Percentiles rank a stretch among this genome's conserved stretches.
phyloP scores from a whole-genome alignment of 176 grass and related monocot species.

The Oryza longistaminata region DNA sequence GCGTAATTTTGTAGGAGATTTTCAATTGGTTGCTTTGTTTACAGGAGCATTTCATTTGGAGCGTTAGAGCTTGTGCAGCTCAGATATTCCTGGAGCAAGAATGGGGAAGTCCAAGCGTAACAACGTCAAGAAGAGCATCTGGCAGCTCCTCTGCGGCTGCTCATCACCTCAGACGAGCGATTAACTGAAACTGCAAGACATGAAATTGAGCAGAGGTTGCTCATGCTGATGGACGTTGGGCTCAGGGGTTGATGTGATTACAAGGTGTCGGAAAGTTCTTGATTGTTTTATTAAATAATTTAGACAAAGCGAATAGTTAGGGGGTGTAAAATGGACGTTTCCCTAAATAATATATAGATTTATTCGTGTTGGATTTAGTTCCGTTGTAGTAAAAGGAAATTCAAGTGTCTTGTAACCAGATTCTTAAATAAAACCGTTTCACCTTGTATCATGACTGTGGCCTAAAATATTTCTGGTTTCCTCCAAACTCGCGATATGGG shows the following conservation, averaged over 20 bases:
- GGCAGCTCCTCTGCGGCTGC: slow-evolving; percentile 39
- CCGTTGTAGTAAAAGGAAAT: not conserved
- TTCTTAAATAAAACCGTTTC: not conserved
- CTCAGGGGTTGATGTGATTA: not conserved
- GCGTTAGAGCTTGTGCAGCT: not conserved
- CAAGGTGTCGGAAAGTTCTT: not conserved
- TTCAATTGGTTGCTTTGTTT: not conserved
- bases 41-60: not conserved
- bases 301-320: too few species aligned
- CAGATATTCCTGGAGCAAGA: not conserved
- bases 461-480: not conserved
- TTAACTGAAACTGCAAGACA: not conserved
- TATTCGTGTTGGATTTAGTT: not conserved
- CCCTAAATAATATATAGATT: not conserved
- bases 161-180: slow-evolving; percentile 1
- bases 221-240: not conserved
- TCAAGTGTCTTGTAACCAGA: not conserved
- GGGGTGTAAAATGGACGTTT: too few species aligned
- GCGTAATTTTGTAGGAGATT: not conserved
- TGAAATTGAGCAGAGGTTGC: not conserved
- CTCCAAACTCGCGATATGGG: too few species aligned
- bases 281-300: slow-evolving; percentile 28
- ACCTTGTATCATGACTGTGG: not conserved
- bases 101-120: slow-evolving; percentile 32
- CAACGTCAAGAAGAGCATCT: slow-evolving; percentile 56